Base-by-base conservation (phyloP, 2,329 filamentous ascomycete species). In the Penicillium sp. region DNA sequence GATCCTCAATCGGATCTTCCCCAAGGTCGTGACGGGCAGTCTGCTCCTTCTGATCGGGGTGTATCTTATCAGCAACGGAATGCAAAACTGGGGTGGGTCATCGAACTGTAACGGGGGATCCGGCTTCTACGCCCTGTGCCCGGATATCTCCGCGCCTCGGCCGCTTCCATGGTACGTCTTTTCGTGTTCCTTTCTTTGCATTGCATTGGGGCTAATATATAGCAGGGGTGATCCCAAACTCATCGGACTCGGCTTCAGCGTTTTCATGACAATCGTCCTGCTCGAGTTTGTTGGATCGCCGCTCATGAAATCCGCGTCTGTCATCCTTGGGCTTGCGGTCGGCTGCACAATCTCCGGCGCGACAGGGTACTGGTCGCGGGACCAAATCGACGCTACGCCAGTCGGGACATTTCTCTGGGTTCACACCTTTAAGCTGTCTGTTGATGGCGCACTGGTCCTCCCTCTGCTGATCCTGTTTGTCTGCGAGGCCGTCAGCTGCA, bases 211-310 rank as follows among this genome's bases (percentile, higher is more conserved):
- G 1, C 41, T 47, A 19, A 51, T 45, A 4, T 9, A 15, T 11
- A 17, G 2, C 7, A 71, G 69, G 69, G 92, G 91, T 3, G 88
- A 88, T 44, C 86, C 91, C 1, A 89, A 95, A 75, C 92, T 90
- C 67, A 86, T 95, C 5, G 91, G 88, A 59, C 84, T 95, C 2
- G 91, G 91, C 0, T 93, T 95, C 79, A 87, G 87, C 49, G 91
- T 93, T 41, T 94, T 94, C 72, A 68, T 90, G 49, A 90, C 89
- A 30, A 94, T 95, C 71, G 89, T 95, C 63, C 73, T 94, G 13
- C 91, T 90, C 73, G 91, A 95, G 76, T 86, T 91, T 11, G 93
- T 93, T 69, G 92, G 92, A 1, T 85, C 90, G 0, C 91, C 92
- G 0, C 90, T 95, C 67, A 93, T 95, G 90, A 93, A 93, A 73